Evolutionary conservation across 208 protist species (phyloP).

Genomic region (Chromosphaera perkinsii): DNA sequence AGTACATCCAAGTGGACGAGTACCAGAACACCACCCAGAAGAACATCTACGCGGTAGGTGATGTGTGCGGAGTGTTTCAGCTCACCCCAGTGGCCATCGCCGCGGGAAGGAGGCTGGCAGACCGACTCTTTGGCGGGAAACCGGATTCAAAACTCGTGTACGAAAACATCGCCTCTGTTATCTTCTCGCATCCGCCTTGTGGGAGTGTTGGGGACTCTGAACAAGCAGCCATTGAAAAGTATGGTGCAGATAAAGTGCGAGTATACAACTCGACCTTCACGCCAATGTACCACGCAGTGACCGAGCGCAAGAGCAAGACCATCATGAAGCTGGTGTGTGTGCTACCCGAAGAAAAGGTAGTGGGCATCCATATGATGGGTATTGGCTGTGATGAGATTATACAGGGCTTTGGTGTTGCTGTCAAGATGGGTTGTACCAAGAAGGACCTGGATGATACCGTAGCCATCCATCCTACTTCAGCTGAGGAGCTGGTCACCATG

Average conservation of each 20-base stretch:
- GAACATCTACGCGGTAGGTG: slow-evolving; percentile 21
- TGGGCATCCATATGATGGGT: slow-evolving; percentile 59
- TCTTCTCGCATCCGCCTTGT: slow-evolving; percentile 69
- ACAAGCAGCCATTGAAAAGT: slow-evolving; percentile 45
- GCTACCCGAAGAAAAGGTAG: slow-evolving; percentile 41
- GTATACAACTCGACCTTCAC: slow-evolving; percentile 46
- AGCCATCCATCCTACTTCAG: slow-evolving; percentile 66
- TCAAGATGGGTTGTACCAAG: slow-evolving; percentile 69
- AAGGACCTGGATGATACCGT: slow-evolving; percentile 59
- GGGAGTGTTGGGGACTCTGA: slow-evolving; percentile 62
- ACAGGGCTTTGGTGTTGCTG: slow-evolving; percentile 62
- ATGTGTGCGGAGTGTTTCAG: slow-evolving; percentile 22
- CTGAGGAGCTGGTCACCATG: slow-evolving; percentile 70
- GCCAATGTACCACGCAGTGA: slow-evolving; percentile 58
- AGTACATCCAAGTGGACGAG: slow-evolving; percentile 28
- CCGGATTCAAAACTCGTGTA: slow-evolving; percentile 48
- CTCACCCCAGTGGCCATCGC: slow-evolving; percentile 70
- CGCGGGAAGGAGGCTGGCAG: slow-evolving; percentile 51
- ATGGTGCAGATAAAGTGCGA: slow-evolving; percentile 39
- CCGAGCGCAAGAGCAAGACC: slow-evolving; percentile 50
- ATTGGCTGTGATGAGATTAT: slow-evolving; percentile 59
- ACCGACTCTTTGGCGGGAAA: slow-evolving; percentile 55
- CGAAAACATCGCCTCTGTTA: slow-evolving; percentile 53
- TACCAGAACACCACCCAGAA: slow-evolving; percentile 19
- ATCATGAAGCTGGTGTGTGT: slow-evolving; percentile 60